A percentile compares a stretch with the other conserved stretches of the same genome.
These are phyloP conservation scores for Mycena galericulata DNA, from an alignment of 768 basidiomycete genomes.

Conservation along the genomic window DNA sequence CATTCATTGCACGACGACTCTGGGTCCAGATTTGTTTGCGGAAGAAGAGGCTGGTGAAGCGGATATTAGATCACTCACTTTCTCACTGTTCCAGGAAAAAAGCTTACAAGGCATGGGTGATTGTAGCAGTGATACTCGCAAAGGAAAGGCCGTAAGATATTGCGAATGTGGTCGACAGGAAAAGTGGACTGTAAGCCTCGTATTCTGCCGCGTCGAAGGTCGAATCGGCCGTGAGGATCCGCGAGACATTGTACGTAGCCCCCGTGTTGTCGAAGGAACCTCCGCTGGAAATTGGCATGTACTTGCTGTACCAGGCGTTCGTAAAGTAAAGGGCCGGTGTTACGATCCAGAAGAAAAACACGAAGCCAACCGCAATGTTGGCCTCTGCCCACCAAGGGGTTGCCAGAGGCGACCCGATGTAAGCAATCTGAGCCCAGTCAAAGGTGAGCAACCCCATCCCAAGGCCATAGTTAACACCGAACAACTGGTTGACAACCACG, in stretches of 20 bases:
- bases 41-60: slow-evolving; percentile 51
- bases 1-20: slow-evolving; percentile 48
- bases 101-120: slow-evolving; percentile 55
- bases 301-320: slow-evolving; percentile 57
- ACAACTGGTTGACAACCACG: slow-evolving; percentile 35
- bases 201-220: slow-evolving; percentile 49
- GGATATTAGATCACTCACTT: background rate
- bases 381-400: slow-evolving; percentile 64
- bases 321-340: slow-evolving; percentile 59
- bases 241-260: slow-evolving; percentile 44
- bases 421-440: slow-evolving; percentile 71
- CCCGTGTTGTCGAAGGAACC: slow-evolving; percentile 60
- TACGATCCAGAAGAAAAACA: slow-evolving; percentile 60
- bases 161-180: slow-evolving; percentile 39
- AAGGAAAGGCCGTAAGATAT: slow-evolving; percentile 51
- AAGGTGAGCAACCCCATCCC: slow-evolving; percentile 57
- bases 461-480: slow-evolving; percentile 29
- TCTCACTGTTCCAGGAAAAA: slow-evolving; percentile 34
- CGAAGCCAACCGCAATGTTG: slow-evolving; percentile 60
- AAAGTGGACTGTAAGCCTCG: slow-evolving; percentile 44
- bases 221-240: slow-evolving; percentile 43
- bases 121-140: slow-evolving; percentile 54
- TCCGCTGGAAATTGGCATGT: slow-evolving; percentile 55
- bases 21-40: slow-evolving; percentile 57
- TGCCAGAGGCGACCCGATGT: slow-evolving; percentile 66